These are phyloP conservation scores for Irineochytrium annulatum DNA, from an alignment of 192 early-diverging fungal genomes.

Conservation along the genomic window DNA sequence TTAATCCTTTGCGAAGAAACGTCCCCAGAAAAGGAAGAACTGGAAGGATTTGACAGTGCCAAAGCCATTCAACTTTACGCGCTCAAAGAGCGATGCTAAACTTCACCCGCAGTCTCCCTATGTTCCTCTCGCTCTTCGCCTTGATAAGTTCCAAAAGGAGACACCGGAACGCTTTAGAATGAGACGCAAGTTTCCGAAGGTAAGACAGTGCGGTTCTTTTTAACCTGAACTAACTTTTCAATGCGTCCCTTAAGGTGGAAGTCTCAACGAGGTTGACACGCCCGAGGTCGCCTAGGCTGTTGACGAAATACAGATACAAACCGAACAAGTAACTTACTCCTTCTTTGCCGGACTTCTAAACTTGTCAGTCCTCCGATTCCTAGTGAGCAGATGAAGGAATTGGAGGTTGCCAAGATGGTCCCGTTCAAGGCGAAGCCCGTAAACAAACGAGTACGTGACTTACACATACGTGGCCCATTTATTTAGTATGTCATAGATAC, in stretches of 20 bases:
- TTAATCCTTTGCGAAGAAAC: not conserved
- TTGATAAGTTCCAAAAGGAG: slow-evolving; percentile 31
- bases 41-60: slow-evolving; percentile 42
- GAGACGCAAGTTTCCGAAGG: slow-evolving; percentile 14
- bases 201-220: not conserved
- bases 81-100: slow-evolving; percentile 1
- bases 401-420: slow-evolving; percentile 33
- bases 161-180: slow-evolving; percentile 29
- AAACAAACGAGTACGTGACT: slow-evolving; percentile 26
- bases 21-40: slow-evolving; percentile 16
- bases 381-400: slow-evolving; percentile 26
- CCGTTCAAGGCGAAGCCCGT: slow-evolving; percentile 46
- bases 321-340: slow-evolving; percentile 19
- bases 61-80: slow-evolving; percentile 43
- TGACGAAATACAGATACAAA: slow-evolving; percentile 40
- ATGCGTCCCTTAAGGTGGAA: not conserved
- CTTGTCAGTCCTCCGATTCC: slow-evolving; percentile 20
- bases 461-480: not conserved
- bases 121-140: slow-evolving; percentile 36
- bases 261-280: slow-evolving; percentile 30
- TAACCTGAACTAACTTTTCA: slow-evolving; percentile 2
- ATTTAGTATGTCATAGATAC: slow-evolving; percentile 18
- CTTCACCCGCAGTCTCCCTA: slow-evolving; percentile 34
- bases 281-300: slow-evolving; percentile 40
- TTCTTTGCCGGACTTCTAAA: not conserved